Conservation (phyloP, 108 stramenopile genomes). For the Nannochloropsis salina region DNA sequence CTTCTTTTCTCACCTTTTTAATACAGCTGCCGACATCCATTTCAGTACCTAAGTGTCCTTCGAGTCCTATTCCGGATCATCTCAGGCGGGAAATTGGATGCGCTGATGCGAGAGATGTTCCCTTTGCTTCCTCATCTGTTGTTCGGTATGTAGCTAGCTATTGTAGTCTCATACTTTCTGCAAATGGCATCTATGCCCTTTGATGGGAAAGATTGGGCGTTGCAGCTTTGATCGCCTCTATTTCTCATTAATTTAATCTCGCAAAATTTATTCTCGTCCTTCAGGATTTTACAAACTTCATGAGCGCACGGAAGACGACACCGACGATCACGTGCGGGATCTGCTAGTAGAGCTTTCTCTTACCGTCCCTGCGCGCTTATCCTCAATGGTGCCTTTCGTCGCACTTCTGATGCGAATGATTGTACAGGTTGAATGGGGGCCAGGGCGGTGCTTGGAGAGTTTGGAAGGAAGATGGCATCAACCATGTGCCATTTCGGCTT, state of each 20-base stretch:
- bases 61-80: slow-evolving; percentile 73
- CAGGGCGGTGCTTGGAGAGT: background rate
- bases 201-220: no score
- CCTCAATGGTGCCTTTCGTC: slow-evolving; percentile 82
- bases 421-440: slow-evolving; percentile 37
- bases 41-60: slow-evolving; percentile 61
- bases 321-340: slow-evolving; percentile 34
- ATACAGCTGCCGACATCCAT: slow-evolving; percentile 55
- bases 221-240: background rate
- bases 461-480: background rate
- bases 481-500: background rate
- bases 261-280: background rate
- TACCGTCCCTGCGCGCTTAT: slow-evolving; percentile 79
- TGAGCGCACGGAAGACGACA: slow-evolving; percentile 36
- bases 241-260: background rate
- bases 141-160: background rate
- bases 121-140: slow-evolving; percentile 6
- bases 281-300: slow-evolving; percentile 44
- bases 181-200: no score
- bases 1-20: background rate
- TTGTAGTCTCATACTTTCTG: no score
- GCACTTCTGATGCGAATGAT: slow-evolving; percentile 77
- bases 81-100: slow-evolving; percentile 85
- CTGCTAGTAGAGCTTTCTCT: slow-evolving; percentile 76
- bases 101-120: slow-evolving; percentile 22